A percentile compares a stretch with the other conserved stretches of the same genome.
phyloP scores from a whole-genome alignment of 495 filamentous ascomycete genomes.

The Tetracladium marchalianum region DNA sequence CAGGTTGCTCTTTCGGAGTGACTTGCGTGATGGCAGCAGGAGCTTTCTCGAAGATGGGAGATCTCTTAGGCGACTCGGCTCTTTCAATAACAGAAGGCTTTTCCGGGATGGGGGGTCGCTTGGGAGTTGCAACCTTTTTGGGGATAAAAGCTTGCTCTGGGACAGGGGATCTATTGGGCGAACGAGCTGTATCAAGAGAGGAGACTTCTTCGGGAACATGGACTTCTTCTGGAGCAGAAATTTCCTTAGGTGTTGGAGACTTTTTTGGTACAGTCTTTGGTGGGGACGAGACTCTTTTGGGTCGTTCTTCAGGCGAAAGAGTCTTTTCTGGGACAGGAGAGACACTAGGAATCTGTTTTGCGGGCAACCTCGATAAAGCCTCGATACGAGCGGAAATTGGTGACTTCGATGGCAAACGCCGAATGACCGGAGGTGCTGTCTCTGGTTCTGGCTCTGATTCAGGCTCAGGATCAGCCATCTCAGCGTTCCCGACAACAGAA shows the following conservation, averaged over 20 bases:
- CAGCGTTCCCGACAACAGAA: not conserved
- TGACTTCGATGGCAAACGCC: not conserved
- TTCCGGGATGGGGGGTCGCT: too few relatives aligned
- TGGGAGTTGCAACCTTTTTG: too few relatives aligned
- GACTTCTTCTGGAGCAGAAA: too few relatives aligned
- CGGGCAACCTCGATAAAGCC: not conserved
- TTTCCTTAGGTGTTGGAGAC: not conserved
- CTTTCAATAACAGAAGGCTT: too few relatives aligned
- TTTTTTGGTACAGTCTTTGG: not conserved
- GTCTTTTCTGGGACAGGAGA: not conserved
- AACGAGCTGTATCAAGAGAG: too few relatives aligned
- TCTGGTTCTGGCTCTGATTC: slow-evolving; percentile 4
- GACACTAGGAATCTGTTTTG: not conserved
- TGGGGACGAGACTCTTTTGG: not conserved
- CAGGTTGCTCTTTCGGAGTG: too few relatives aligned
- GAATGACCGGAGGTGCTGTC: not conserved
- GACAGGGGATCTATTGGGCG: too few relatives aligned
- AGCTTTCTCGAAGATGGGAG: slow-evolving; percentile 1
- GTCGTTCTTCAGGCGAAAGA: not conserved
- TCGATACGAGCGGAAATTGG: not conserved
- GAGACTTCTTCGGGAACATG: too few relatives aligned
- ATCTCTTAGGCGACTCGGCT: too few relatives aligned
- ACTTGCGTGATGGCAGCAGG: not conserved
- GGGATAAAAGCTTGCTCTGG: too few relatives aligned
- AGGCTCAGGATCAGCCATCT: not conserved